Base-by-base conservation (phyloP, 2,329 filamentous ascomycete species). In the Pseudocercospora fijiensis region DNA sequence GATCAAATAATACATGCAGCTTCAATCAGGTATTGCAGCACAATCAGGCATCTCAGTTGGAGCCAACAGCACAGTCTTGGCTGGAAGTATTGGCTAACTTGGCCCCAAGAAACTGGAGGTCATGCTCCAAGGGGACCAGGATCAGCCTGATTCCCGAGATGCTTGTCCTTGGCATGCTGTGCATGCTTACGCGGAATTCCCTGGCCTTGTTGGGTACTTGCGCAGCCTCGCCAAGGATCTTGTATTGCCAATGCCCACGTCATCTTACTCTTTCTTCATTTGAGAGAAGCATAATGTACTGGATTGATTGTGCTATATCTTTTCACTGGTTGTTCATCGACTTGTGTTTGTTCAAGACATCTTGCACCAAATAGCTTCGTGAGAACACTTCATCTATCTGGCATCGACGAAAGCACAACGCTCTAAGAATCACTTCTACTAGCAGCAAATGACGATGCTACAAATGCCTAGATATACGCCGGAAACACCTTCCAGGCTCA, bases 191-290 rank as follows among this genome's bases (percentile, higher is more conserved):
- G 49, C 24, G 49, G 49, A 52, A 27, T 20, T n/a, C 4, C 49
- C 16, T 22, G n/a, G n/a, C n/a, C n/a, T n/a, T n/a, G n/a, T n/a
- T n/a, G 49, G 49, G 20, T 13, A 24, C 24, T 52, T 52, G 49
- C 49, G 49, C 49, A 52, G 49, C 49, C 49, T 52, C 49, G 49
- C 49, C 49, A 52, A 26, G 49, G 49, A 52, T 52, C 24, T 52
- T 52, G 49, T 28, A 52, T 52, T 52, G 20, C 20, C 20, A 22
- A 27, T 26, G 20, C 20, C 49, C 49, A 52, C 49, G 49, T 52
- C 49, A 52, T 52, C 49, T n/a, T 26, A n/a, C 9, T 26, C 49
- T 22, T 22, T 16, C 20, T 26, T 26, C 49, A 37, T 37, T 37
- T 24, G 20, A 27, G 20, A 24, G 20, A 26, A 26, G 20, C 16